Evolutionary conservation across 805 yeast genomes (phyloP).

Genomic region (Metschnikowia reukaufii): DNA sequence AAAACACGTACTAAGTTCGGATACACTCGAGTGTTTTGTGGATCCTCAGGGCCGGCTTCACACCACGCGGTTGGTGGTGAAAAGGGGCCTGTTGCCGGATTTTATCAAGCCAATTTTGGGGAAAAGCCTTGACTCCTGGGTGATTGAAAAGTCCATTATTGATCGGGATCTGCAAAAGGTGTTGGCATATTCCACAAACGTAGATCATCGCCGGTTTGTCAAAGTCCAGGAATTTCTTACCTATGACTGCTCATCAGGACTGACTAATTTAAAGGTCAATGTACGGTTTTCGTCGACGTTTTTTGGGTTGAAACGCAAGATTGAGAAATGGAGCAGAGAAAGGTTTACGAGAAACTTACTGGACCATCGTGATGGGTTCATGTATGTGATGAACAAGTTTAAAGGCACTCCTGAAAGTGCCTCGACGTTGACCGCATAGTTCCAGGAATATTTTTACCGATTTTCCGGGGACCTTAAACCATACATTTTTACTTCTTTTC

Average conservation of each 20-base stretch:
- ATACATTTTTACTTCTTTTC: background rate
- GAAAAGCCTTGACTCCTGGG: conserved; percentile 64
- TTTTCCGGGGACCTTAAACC: too few relatives aligned
- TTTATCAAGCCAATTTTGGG: conserved; percentile 80
- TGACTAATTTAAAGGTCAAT: conserved; percentile 52
- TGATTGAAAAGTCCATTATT: conserved; percentile 73
- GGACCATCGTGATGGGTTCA: conserved; percentile 70
- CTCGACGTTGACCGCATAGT: background rate
- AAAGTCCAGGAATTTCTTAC: conserved; percentile 74
- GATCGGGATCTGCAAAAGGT: conserved; percentile 58
- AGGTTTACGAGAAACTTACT: conserved; percentile 66
- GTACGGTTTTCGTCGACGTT: conserved; percentile 76
- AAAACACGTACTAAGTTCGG: conserved; percentile 79
- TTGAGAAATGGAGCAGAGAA: conserved; percentile 79
- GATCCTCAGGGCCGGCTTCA: conserved; percentile 64
- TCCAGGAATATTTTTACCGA: background rate
- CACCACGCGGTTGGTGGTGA: conserved; percentile 72
- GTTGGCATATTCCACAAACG: conserved; percentile 72
- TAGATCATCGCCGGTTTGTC: conserved; percentile 79
- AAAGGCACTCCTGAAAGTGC: conserved; percentile 13
- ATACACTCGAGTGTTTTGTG: conserved; percentile 63
- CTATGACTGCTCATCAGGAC: conserved; percentile 37
- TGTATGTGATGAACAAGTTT: conserved; percentile 70
- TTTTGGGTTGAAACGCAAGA: conserved; percentile 63
- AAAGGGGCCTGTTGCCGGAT: conserved; percentile 75